Base-by-base conservation (phyloP, 371 early-diverging fungal genomes). In the Mortierella sp. region DNA sequence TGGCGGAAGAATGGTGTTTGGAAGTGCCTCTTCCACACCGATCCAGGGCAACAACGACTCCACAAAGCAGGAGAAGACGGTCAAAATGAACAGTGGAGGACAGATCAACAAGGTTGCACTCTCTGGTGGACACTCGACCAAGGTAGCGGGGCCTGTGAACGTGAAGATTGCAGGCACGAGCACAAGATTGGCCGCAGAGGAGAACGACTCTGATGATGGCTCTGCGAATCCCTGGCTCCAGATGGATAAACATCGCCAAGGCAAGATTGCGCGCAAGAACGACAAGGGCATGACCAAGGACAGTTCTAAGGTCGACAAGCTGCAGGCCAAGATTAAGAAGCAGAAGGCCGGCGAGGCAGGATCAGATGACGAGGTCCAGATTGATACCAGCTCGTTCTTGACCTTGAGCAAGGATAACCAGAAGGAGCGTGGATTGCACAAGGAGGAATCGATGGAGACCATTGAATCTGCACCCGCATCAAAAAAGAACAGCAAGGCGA, bases 191-290 rank as follows among this genome's bases (percentile, higher is more conserved):
- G 34, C 66, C 24, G 55, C 69, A 19, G 70, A 75, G 19, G 58
- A 71, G 23, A 63, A 79, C 41, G 70, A 63, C 44, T 64, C 73
- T 6, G 64, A 49, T 8, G 75, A 78, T 3, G 78, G 70, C 2
- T 55, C 70, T 23, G 51, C 68, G 24, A 92, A 91, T 70, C 91
- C 91, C 14, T 91, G 93, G 93, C 79, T 91, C 4, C 82, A 86
- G 50, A 62, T 50, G 0, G 80, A 76, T 15, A 75, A 61, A 12
- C 72, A 68, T 14, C 59, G 86, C 53, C 88, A 89, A 52, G 86
- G 87, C 48, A 82, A 84, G 59, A 87, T 86, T 66, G 80, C 68
- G 11, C 80, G 85, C 56, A 84, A 86, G 63, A 81, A 79, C 15
- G 75, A 78, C 30, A 81, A 81, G 43, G 82, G 82, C 28, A 85